Conservation (phyloP, 768 basidiomycete species). For the Boletus patriciae region DNA sequence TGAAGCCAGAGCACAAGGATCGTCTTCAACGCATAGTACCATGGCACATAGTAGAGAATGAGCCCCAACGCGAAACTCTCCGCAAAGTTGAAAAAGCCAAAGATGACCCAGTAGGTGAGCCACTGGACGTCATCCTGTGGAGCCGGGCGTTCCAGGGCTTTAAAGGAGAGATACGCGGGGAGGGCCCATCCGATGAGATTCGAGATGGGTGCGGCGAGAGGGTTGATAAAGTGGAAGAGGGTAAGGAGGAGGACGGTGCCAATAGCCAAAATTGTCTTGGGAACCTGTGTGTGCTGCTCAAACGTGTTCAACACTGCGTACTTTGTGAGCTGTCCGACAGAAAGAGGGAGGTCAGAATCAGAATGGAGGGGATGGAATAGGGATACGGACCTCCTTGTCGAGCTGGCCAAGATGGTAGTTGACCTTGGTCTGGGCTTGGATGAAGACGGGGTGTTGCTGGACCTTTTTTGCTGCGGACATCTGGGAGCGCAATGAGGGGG, state of each 20-base stretch:
- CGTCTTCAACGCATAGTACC: slow-evolving; percentile 95
- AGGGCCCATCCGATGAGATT: slow-evolving; percentile 94
- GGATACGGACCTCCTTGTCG: slow-evolving; percentile 85
- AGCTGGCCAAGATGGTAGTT: slow-evolving; percentile 82
- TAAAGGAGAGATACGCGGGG: slow-evolving; percentile 94
- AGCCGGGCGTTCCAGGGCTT: slow-evolving; percentile 86
- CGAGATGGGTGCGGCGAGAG: slow-evolving; percentile 88
- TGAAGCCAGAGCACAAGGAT: slow-evolving; percentile 90
- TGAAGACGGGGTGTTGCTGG: slow-evolving; percentile 83
- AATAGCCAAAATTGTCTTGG: slow-evolving; percentile 88
- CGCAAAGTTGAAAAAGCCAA: slow-evolving; percentile 90
- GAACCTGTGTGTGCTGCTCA: slow-evolving; percentile 89
- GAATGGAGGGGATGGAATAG: not conserved
- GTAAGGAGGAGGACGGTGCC: slow-evolving; percentile 66
- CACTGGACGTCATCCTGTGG: slow-evolving; percentile 89
- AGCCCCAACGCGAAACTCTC: slow-evolving; percentile 82
- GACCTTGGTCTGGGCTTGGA: slow-evolving; percentile 83
- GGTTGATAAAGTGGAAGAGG: slow-evolving; percentile 81
- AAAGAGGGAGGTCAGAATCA: not conserved
- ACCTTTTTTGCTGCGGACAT: slow-evolving; percentile 84
- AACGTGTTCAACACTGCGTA: slow-evolving; percentile 82
- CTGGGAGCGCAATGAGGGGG: slow-evolving; percentile 22
- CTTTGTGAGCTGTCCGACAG: slow-evolving; percentile 63
- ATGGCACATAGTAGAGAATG: slow-evolving; percentile 89
- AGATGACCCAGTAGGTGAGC: slow-evolving; percentile 97